Evolutionary conservation across 1,139 yeast species (phyloP).

Genomic region (Geotrichum europaeum): DNA sequence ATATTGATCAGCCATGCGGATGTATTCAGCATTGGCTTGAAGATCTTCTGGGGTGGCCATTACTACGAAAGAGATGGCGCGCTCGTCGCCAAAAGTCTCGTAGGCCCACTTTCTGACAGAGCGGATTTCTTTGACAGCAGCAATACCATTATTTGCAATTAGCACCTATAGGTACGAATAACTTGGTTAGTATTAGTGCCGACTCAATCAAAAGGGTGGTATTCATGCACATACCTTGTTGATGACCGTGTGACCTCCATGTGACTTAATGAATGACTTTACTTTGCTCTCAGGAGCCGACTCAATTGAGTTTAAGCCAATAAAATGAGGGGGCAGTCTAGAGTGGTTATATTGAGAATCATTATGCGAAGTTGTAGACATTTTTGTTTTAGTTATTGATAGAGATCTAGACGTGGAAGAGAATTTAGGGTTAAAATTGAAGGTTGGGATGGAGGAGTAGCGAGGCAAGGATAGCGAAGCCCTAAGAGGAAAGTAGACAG

Average conservation of each 20-base stretch:
- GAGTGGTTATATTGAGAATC: slow-evolving; percentile 25
- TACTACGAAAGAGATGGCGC: slow-evolving; percentile 87
- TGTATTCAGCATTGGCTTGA: slow-evolving; percentile 94
- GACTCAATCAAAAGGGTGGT: background rate
- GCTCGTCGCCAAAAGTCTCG: slow-evolving; percentile 93
- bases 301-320: slow-evolving; percentile 71
- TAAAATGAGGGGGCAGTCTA: slow-evolving; percentile 60
- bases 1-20: slow-evolving; percentile 98
- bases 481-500: background rate
- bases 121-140: slow-evolving; percentile 96
- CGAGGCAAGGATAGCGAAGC: background rate
- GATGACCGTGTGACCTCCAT: slow-evolving; percentile 94
- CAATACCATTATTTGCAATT: slow-evolving; percentile 98
- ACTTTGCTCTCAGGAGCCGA: slow-evolving; percentile 66
- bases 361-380: background rate
- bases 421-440: background rate
- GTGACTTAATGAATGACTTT: slow-evolving; percentile 74
- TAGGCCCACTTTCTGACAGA: slow-evolving; percentile 98
- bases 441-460: background rate
- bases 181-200: background rate
- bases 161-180: slow-evolving; percentile 42
- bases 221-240: slow-evolving; percentile 40
- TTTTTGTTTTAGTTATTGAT: background rate
- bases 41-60: slow-evolving; percentile 99
- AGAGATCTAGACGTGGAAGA: background rate